phyloP scores from a whole-genome alignment of 225 moss, liverwort and hornwort species.

The Sphagnum contortum region DNA sequence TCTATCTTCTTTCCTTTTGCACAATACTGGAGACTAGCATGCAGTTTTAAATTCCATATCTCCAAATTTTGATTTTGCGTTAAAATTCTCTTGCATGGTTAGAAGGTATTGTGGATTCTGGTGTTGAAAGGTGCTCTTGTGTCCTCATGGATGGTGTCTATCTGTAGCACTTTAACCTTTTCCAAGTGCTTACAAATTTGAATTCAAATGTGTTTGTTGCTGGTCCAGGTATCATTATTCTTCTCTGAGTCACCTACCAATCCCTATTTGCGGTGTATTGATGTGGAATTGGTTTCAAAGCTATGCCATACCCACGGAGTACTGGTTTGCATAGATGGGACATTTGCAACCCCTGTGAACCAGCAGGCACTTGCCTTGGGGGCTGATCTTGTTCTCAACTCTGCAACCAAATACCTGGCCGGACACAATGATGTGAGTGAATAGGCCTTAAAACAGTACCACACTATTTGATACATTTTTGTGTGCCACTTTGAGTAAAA shows the following conservation, averaged over 20 bases:
- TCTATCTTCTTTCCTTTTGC: too few species aligned
- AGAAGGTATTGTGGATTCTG: too few species aligned
- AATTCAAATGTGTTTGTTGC: background rate
- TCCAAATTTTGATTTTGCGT: too few species aligned
- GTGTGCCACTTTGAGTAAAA: too few species aligned
- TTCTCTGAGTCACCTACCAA: conserved; percentile 99
- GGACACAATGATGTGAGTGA: conserved; percentile 93
- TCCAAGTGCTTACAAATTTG: too few species aligned
- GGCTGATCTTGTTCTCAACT: conserved; percentile 92
- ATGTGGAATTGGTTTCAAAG: conserved; percentile 79
- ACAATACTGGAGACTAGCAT: too few species aligned
- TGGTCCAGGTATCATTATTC: conserved; percentile 86
- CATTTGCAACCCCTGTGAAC: conserved; percentile 98
- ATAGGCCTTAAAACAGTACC: background rate
- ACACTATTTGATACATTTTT: too few species aligned
- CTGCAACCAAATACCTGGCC: conserved; percentile 95
- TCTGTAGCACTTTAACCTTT: too few species aligned
- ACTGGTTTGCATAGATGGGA: conserved; percentile 92
- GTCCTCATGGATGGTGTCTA: too few species aligned
- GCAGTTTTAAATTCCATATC: too few species aligned
- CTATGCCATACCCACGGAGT: conserved; percentile 75
- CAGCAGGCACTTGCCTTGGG: conserved; percentile 86
- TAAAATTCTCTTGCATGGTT: too few species aligned
- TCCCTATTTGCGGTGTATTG: conserved; percentile 97
- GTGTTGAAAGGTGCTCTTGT: too few species aligned